Evolutionary conservation across 805 yeast species (phyloP), one percentile per base, ranked within the genome.

Genomic region (Myxozyma monticola): DNA sequence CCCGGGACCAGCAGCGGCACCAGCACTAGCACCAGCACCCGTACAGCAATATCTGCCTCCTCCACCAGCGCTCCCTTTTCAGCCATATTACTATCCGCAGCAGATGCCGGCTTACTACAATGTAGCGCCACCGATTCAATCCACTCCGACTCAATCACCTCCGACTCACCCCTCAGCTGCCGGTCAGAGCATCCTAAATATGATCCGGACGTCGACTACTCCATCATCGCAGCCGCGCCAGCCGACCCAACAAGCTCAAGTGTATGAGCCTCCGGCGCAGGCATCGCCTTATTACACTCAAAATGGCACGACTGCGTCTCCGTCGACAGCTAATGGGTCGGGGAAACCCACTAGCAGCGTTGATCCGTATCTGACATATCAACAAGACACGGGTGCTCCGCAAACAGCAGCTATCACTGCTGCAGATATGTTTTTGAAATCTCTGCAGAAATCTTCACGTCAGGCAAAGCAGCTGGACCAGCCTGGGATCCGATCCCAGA

Each of bases 371-470:
- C 26, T 39, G 12, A 39, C 43, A 7, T 39, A 39, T 20, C 18
- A 39, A 9, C 36, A 29, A 28, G 24, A 39, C 18, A 39, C 43
- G 2, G 43, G 43, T 25, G 36, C 43, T 21, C 43, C 38, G 17
- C 45, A 42, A 18, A 34, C 45, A 10, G 45, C 37, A 2, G 45
- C 36, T 17, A 24, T 37, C 6, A 36, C 45, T 9, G 45, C 42
- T 4, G 51, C 42, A 3, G 52, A 51, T 33, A 21, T n/a, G 26
- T 51, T 51, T 26, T 36, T 51, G n/a, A 26, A 18, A 21, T 48
- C 53, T 29, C 37, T 48, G n/a, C 52, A 47, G 49, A 42, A 52
- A 36, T 45, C 49, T n/a, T n/a, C n/a, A n/a, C n/a, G n/a, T n/a
- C n/a, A n/a, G n/a, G n/a, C n/a, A n/a, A n/a, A n/a, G n/a, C n/a